These are phyloP conservation scores for Zea luxurians DNA, from an alignment of 176 grass and related monocot genomes.

Conservation along the genomic window DNA sequence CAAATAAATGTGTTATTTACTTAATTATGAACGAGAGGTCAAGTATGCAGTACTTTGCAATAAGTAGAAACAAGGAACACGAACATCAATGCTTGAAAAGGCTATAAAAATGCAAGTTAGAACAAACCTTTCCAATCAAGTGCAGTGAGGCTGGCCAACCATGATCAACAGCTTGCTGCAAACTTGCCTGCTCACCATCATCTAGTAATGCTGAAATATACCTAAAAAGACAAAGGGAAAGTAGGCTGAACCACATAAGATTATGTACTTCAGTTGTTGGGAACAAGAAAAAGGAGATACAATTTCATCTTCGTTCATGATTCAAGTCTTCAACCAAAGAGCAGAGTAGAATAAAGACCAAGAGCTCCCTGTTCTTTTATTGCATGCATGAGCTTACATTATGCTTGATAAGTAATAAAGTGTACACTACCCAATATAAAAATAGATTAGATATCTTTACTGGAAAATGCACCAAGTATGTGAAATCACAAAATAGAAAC, in stretches of 20 bases:
- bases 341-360: conserved; percentile 2
- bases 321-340: conserved; percentile 9
- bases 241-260: conserved; percentile 21
- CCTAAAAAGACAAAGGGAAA: conserved; percentile 37
- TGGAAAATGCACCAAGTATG: background rate
- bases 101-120: background rate
- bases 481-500: conserved; percentile 10
- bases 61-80: conserved; percentile 11
- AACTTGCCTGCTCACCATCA: conserved; percentile 67
- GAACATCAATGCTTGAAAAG: background rate
- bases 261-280: background rate
- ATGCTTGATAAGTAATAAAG: conserved; percentile 15
- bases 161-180: conserved; percentile 68
- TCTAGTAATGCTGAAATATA: conserved; percentile 90
- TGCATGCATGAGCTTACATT: conserved; percentile 13
- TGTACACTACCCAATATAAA: background rate
- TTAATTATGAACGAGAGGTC: background rate
- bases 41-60: background rate
- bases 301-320: conserved; percentile 20
- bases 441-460: background rate
- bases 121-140: conserved; percentile 91
- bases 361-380: background rate
- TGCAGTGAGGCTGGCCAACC: conserved; percentile 92
- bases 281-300: conserved; percentile 1
- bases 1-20: conserved; percentile 1